Evolutionary conservation across 345 rosid genomes (phyloP), one percentile per base, ranked within the genome.

Genomic region (Lepidium didymum): DNA sequence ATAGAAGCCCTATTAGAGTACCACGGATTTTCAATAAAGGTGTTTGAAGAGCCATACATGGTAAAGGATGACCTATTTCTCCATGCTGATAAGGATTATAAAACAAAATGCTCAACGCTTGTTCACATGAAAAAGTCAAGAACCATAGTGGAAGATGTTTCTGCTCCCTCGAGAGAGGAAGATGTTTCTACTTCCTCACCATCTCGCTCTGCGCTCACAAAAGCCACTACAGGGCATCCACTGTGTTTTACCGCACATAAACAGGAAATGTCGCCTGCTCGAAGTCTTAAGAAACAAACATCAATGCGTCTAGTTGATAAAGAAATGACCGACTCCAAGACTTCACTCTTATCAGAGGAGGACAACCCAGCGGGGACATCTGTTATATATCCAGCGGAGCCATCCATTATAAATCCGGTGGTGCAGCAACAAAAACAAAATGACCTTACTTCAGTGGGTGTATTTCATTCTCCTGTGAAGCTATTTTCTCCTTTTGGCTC

Each of bases 21-120:
- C 76, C 89, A 94, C 70, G 97, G 95, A 15, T 91, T 91, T 79
- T 69, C 61, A 33, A 69, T 87, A 62, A 94, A 77, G 82, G 93
- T 83, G 58, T 94, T 80, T 79, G 87, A 94, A 80, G 96, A 91
- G 84, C 96, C 86, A 64, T 91, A 91, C 69, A 81, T 91, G 91
- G 96, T 91, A 75, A 94, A 94, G 81, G 87, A 87, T 55, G 97
- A 96, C 54, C 82, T 83, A 9, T 85, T 91, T 72, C 88, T 89
- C 76, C 80, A 88, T 78, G 79, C 69, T 67, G 99, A 87, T 40
- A 76, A 66, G 71, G 99, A 89, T 69, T 93, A 79, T 67, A 89
- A 91, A 57, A 88, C 92, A 61, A 90, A 77, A 79, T 81, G 87
- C 70, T 93, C 98, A 61, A 82, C 79, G 72, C 96, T 90, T 66